A percentile compares a stretch with the other conserved stretches of the same genome.
phyloP scores from a whole-genome alignment of 306 rosid species.

The Delonix regia region DNA sequence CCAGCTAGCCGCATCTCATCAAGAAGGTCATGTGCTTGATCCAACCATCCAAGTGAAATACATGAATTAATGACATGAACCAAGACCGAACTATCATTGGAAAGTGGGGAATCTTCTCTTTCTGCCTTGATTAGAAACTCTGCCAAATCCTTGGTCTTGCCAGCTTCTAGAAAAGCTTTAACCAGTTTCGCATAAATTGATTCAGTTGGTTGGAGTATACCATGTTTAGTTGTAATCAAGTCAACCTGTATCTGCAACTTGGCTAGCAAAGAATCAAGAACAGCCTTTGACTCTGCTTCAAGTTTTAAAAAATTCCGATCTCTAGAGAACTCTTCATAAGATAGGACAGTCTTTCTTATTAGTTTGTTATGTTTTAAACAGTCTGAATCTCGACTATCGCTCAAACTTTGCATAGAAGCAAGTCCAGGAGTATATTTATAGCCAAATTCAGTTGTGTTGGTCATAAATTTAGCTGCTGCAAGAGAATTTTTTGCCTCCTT shows the following conservation, averaged over 20 bases:
- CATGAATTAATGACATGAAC: constrained; percentile 83
- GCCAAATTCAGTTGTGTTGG: constrained; percentile 40
- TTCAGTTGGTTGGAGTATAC: constrained; percentile 83
- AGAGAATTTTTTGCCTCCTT: constrained; percentile 71
- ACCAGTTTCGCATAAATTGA: constrained; percentile 76
- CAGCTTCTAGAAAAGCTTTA: constrained; percentile 73
- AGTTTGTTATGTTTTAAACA: constrained; percentile 33
- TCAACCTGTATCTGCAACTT: constrained; percentile 71
- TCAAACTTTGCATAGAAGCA: constrained; percentile 39
- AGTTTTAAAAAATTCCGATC: constrained; percentile 62
- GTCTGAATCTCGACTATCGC: constrained; percentile 30
- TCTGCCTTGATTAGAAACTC: constrained; percentile 74
- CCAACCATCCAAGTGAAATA: constrained; percentile 84
- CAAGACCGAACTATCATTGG: constrained; percentile 68
- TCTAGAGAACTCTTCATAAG: constrained; percentile 59
- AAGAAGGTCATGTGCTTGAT: constrained; percentile 90
- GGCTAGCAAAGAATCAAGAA: constrained; percentile 55
- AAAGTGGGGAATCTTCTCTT: constrained; percentile 72
- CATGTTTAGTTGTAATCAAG: constrained; percentile 63
- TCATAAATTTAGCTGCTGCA: constrained; percentile 57
- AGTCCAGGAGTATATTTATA: constrained; percentile 35
- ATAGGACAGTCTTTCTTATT: constrained; percentile 26
- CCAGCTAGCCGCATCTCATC: constrained; percentile 90
- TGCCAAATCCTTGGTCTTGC: constrained; percentile 77
- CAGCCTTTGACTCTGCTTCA: constrained; percentile 60